Conservation (phyloP, 2,329 filamentous ascomycete genomes). For the Diaporthe aspalathi region DNA sequence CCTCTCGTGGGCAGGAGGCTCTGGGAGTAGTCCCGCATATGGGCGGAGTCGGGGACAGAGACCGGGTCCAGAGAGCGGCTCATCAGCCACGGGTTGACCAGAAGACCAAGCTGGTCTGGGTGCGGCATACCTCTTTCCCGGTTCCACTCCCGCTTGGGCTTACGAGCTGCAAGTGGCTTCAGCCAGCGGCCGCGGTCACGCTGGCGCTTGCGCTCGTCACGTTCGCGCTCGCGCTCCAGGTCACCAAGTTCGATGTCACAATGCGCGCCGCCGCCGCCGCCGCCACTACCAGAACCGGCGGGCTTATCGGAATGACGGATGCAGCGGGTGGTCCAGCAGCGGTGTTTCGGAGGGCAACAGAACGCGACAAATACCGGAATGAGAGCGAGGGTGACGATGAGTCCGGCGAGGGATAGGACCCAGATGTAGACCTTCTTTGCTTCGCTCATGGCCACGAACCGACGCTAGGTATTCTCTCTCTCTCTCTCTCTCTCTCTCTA, state of each 20-base stretch:
- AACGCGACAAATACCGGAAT: not conserved
- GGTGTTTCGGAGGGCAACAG: too few species aligned
- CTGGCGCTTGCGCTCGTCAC: not conserved
- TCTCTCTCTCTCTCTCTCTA: not conserved
- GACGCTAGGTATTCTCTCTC: not conserved
- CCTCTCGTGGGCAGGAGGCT: accelerated
- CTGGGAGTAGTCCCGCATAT: accelerated
- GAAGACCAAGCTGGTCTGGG: not conserved
- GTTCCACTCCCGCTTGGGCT: not conserved
- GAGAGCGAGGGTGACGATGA: not conserved
- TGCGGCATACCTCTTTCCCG: not conserved
- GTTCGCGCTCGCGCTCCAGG: not conserved
- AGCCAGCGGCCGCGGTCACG: too few species aligned
- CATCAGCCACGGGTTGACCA: not conserved
- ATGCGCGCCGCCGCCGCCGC: too few species aligned
- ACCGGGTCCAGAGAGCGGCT: not conserved
- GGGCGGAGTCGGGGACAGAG: not conserved
- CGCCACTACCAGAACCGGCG: too few species aligned
- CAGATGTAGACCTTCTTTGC: not conserved
- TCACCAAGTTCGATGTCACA: not conserved
- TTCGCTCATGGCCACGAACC: not conserved
- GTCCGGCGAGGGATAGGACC: not conserved
- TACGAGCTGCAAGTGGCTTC: too few species aligned
- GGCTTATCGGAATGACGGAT: not conserved
- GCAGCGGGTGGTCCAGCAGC: not conserved